phyloP scores from a whole-genome alignment of 2,329 filamentous ascomycete genomes.

The Aspergillus awamori region DNA sequence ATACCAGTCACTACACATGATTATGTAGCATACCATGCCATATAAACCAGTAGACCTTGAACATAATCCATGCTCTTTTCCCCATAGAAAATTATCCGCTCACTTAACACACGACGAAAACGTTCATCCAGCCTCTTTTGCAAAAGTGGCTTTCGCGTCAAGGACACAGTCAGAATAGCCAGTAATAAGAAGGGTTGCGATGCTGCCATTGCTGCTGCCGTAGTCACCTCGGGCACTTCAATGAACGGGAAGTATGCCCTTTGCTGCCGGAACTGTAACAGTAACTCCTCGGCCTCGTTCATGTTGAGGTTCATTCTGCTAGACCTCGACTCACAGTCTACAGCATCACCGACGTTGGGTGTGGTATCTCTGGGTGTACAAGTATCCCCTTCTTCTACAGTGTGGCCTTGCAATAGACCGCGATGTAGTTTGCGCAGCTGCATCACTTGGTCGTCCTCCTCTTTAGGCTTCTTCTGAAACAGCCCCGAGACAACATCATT shows the following conservation, averaged over 20 bases:
- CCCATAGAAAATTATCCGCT: background rate
- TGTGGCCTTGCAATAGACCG: background rate
- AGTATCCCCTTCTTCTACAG: background rate
- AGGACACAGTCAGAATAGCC: background rate
- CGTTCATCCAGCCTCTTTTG: background rate
- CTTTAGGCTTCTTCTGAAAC: background rate
- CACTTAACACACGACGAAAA: conserved; percentile 7
- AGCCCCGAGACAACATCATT: background rate
- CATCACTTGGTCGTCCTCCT: background rate
- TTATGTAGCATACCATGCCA: background rate
- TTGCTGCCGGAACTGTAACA: background rate
- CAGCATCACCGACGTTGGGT: too few species aligned
- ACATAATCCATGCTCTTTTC: conserved; percentile 9
- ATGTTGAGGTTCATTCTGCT: background rate
- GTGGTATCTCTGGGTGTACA: background rate
- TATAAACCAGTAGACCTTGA: conserved; percentile 7
- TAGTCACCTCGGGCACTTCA: background rate
- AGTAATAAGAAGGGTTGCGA: background rate
- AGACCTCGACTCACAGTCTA: background rate
- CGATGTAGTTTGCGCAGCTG: background rate
- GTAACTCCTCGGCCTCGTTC: background rate
- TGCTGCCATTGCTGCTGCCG: background rate
- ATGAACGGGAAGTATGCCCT: background rate
- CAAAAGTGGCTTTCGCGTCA: background rate
- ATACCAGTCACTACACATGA: background rate